Evolutionary conservation across 768 basidiomycete species (phyloP).

Genomic region (Scleroderma citrinum): DNA sequence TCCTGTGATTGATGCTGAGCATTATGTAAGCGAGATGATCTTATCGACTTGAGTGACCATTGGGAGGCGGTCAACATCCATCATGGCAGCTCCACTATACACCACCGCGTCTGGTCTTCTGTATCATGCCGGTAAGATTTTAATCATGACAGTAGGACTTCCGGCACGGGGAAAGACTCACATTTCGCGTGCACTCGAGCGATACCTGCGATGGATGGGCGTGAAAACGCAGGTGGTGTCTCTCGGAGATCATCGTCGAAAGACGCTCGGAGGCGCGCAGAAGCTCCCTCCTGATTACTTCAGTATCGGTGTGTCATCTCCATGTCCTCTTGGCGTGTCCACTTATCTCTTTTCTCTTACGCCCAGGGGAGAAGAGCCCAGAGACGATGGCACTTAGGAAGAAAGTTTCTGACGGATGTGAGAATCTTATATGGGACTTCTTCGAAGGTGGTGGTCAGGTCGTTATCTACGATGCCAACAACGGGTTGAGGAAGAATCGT

Average conservation of each 20-base stretch:
- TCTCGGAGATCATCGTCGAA: slow-evolving; percentile 90
- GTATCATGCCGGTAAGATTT: slow-evolving; percentile 92
- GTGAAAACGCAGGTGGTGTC: slow-evolving; percentile 95
- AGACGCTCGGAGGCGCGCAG: slow-evolving; percentile 82
- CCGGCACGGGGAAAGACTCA: slow-evolving; percentile 97
- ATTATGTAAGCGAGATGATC: too few species aligned
- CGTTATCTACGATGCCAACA: slow-evolving; percentile 98
- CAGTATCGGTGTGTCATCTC: slow-evolving; percentile 50
- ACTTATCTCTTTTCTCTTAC: slow-evolving; percentile 1
- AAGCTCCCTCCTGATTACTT: slow-evolving; percentile 93
- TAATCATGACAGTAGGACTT: slow-evolving; percentile 87
- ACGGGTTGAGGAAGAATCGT: slow-evolving; percentile 65
- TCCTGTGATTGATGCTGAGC: too few species aligned
- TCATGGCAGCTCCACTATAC: slow-evolving; percentile 93
- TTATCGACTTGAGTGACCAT: too few species aligned
- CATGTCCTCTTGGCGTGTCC: background rate
- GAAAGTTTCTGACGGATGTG: slow-evolving; percentile 75
- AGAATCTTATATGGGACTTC: slow-evolving; percentile 84
- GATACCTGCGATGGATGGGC: slow-evolving; percentile 98
- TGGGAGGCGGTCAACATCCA: background rate
- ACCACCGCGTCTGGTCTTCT: slow-evolving; percentile 84
- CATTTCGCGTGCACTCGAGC: slow-evolving; percentile 89
- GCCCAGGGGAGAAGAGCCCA: slow-evolving; percentile 64
- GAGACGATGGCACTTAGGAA: slow-evolving; percentile 77
- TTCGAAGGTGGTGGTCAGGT: slow-evolving; percentile 88